Conservation (phyloP, 1,284 basidiomycete species). For the Sporisorium scitamineum region DNA sequence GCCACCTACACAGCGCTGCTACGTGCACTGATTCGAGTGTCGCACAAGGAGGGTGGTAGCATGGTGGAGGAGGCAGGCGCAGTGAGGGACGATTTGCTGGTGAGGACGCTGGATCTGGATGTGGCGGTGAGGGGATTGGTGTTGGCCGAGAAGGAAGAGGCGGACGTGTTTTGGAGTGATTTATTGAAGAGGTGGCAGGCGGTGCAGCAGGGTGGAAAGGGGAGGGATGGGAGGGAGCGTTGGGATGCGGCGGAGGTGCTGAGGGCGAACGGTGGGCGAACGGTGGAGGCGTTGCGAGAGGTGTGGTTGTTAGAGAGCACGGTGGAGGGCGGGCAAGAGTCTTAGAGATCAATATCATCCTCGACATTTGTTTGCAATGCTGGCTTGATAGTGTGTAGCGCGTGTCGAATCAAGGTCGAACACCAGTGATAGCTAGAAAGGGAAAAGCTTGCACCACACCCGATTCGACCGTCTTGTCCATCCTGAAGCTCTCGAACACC, state of each 20-base stretch:
- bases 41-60: slow-evolving; percentile 18
- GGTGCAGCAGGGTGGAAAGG: slow-evolving; percentile 6
- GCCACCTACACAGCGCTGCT: slow-evolving; percentile 46
- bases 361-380: too few relatives aligned
- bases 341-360: too few relatives aligned
- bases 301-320: slow-evolving; percentile 26
- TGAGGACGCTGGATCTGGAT: slow-evolving; percentile 29
- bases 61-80: slow-evolving; percentile 26
- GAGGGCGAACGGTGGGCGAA: slow-evolving; percentile 9
- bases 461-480: slow-evolving; percentile 36
- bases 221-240: slow-evolving; percentile 1
- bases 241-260: slow-evolving; percentile 25
- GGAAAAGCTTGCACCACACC: slow-evolving; percentile 26
- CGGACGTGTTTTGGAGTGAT: slow-evolving; percentile 16
- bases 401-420: slow-evolving; percentile 9
- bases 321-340: not conserved
- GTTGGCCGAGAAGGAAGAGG: slow-evolving; percentile 3
- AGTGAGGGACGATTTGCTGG: slow-evolving; percentile 41
- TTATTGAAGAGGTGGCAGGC: slow-evolving; percentile 26
- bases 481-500: slow-evolving; percentile 47
- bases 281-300: slow-evolving; percentile 31
- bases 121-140: not conserved
- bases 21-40: slow-evolving; percentile 21
- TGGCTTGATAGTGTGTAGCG: not conserved
- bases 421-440: slow-evolving; percentile 44